Base-by-base conservation (phyloP, 2,329 filamentous ascomycete species). In the Fonsecaea erecta region DNA sequence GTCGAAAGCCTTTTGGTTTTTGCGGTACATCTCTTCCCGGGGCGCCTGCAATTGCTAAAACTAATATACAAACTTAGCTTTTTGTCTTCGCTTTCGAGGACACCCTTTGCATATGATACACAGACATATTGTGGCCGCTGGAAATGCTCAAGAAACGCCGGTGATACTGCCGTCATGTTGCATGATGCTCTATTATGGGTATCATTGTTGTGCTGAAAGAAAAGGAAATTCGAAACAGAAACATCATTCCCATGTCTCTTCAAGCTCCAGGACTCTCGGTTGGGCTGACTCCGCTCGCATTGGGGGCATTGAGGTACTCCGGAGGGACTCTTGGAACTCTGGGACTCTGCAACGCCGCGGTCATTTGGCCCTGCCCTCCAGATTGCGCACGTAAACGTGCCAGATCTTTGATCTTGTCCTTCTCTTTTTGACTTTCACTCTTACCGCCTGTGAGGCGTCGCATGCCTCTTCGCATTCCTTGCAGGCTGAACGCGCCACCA, bases 291-390 rank as follows among this genome's bases (percentile, higher is more conserved):
- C 59, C 59, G 28, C 26, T 63, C 21, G 58, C 9, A 32, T 54
- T 65, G 54, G 61, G 56, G 24, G 76, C 77, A 12, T 74, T 72
- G 46, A 82, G 75, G 72, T 81, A 83, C 61, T 81, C 81, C 51
- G 77, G 71, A 0, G 81, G 81, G 7, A 83, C 80, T 66, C 80
- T 81, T 2, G 81, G 81, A 11, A 83, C 80, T 21, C 78, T 74
- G 74, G 48, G 77, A 73, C 40, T 77, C 65, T 79, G 76, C 24
- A 69, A 71, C 43, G 77, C 68, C n/a, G 37, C 62, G 14, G 60
- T 21, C 3, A 62, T 37, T 18, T 48, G 60, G 43, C 55, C 64
- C 11, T 65, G 59, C 2, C 70, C 68, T 30, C 70, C 63, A 40
- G 69, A 71, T 61, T 71, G 68, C 26, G 78, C 76, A 21, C 79